Conservation (phyloP, 371 early-diverging fungal genomes). For the Batrachochytrium dendrobatidis region DNA sequence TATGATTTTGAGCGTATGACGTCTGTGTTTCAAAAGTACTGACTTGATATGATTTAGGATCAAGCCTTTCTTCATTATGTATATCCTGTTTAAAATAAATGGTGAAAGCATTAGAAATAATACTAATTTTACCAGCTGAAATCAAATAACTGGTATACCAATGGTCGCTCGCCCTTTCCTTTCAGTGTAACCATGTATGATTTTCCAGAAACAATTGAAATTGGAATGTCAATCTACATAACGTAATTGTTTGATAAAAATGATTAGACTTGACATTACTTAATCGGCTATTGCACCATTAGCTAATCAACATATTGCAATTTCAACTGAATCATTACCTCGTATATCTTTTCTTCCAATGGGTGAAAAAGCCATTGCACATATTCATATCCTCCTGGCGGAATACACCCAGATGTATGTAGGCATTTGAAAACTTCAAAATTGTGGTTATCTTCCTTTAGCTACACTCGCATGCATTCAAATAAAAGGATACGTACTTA, state of each 20-base stretch:
- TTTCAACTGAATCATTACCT: slow-evolving; percentile 9
- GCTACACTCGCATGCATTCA: slow-evolving; percentile 2
- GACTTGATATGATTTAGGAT: background rate
- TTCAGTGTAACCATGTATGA: slow-evolving; percentile 30
- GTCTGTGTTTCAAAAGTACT: background rate
- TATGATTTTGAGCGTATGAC: background rate
- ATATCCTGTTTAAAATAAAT: too few relatives aligned
- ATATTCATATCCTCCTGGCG: slow-evolving; percentile 25
- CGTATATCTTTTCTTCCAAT: slow-evolving; percentile 31
- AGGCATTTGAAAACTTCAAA: slow-evolving; percentile 27
- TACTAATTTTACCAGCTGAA: too few relatives aligned
- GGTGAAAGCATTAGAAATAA: too few relatives aligned
- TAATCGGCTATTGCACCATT: background rate
- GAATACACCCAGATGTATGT: slow-evolving; percentile 20
- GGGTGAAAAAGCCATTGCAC: slow-evolving; percentile 38
- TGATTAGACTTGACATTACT: background rate
- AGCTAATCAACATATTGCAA: background rate
- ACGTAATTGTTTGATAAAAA: too few relatives aligned
- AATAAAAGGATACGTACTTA: too few relatives aligned
- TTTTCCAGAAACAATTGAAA: slow-evolving; percentile 29
- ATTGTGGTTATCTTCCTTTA: slow-evolving; percentile 22
- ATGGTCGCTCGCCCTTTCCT: slow-evolving; percentile 20
- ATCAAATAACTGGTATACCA: too few relatives aligned
- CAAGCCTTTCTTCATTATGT: background rate
- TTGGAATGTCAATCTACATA: slow-evolving; percentile 28